Evolutionary conservation across 2,329 filamentous ascomycete genomes (phyloP), one percentile per base, ranked within the genome.

Genomic region (Stagonosporopsis cucurbitacearum): DNA sequence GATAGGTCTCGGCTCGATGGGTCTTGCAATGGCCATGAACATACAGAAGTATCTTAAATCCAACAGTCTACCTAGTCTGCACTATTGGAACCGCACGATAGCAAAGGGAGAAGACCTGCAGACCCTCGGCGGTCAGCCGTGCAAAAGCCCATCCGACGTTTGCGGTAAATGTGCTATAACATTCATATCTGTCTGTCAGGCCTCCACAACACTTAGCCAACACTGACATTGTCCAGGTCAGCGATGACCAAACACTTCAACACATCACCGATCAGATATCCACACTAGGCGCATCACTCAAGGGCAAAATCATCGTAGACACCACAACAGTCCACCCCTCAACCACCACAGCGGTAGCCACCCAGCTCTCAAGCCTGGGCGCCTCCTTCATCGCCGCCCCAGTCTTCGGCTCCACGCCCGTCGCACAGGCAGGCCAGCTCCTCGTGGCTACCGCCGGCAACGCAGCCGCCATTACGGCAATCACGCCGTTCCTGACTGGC

Each of bases 1-100:
- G 64, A 65, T 68, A 11, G 81, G 81, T 4, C 75, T 84, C 0
- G 81, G 82, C 1, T 83, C 80, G 0, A 84, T 84, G 81, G 82
- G 82, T 1, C 68, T 73, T 6, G 68, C 66, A 19, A 84, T 84
- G 82, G 78, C 81, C 1, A 70, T 66, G 6, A 83, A 84, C 53
- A 70, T 84, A 0, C 81, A 83, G 36, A 77, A 71, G 23, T 68
- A 82, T 45, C 57, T 82, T 0, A 53, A 6, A 44, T 49, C 58
- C 7, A 55, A 58, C 6, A 25, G 35, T 1, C 46, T 63, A 0
- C 59, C 73, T 0, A 52, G 61, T 5, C 63, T 84, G 1, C 64
- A 57, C 1, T 83, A 79, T 57, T 76, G 71, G 54, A 83, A 83
- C 51, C 78, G 80, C 8, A 82, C 80, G 0, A 67, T 81, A n/a